Evolutionary conservation across 2,329 filamentous ascomycete species (phyloP).

Genomic region (Achaetomium macrosporum): DNA sequence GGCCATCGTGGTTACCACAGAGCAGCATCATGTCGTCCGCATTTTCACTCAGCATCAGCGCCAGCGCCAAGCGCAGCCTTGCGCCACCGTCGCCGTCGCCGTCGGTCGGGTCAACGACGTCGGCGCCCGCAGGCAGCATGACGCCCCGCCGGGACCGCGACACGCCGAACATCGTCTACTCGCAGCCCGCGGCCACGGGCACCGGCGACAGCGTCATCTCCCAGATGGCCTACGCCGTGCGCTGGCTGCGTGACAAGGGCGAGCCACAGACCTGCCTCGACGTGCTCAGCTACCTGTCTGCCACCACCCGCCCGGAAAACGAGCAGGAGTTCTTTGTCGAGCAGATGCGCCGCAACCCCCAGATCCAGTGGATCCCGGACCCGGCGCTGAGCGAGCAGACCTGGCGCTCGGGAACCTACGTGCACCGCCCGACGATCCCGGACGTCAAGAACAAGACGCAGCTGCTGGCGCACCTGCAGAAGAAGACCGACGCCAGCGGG

Average conservation of each 20-base stretch:
- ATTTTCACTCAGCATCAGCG: conserved; percentile 51
- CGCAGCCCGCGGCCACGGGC: conserved; percentile 69
- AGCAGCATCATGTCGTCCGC: conserved; percentile 52
- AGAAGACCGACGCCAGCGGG: conserved; percentile 72
- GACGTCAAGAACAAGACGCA: conserved; percentile 72
- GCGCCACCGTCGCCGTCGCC: conserved; percentile 59
- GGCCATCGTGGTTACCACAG: no score
- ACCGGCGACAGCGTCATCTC: conserved; percentile 78
- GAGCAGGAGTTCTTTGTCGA: conserved; percentile 59
- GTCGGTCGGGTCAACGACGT: conserved; percentile 46
- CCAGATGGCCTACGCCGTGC: conserved; percentile 80
- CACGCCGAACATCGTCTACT: conserved; percentile 50
- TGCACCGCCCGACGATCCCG: conserved; percentile 73
- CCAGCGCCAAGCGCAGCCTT: conserved; percentile 37
- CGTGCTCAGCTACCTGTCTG: conserved; percentile 73
- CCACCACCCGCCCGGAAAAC: conserved; percentile 56
- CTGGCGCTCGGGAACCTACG: conserved; percentile 66
- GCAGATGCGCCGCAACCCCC: conserved; percentile 60
- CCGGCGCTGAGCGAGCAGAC: conserved; percentile 58
- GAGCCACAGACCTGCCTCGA: conserved; percentile 66
- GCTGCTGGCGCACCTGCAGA: conserved; percentile 74
- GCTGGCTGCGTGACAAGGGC: conserved; percentile 71
- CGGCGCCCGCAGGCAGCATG: conserved; percentile 52
- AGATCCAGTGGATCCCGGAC: conserved; percentile 53
- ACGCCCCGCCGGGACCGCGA: conserved; percentile 60